Percentiles rank a stretch among this genome's conserved stretches.
phyloP scores from a whole-genome alignment of 1,284 basidiomycete species.

The Irpex rosettiformis region DNA sequence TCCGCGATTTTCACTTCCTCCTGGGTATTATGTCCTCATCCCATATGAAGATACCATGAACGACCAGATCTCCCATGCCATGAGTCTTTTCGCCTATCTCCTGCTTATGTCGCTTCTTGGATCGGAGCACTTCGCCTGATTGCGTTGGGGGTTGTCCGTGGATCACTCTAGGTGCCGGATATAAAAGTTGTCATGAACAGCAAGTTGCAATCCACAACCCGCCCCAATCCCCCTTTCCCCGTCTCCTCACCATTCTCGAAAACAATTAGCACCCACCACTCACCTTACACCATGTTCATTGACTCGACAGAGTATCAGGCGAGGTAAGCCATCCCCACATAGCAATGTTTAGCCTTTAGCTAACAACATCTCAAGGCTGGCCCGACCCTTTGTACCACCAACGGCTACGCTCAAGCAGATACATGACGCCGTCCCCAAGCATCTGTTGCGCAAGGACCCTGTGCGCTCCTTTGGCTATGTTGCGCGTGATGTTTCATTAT shows the following conservation, averaged over 20 bases:
- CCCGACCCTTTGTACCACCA: constrained; percentile 38
- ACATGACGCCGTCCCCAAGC: constrained; percentile 43
- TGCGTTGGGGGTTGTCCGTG: not conserved
- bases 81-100: not conserved
- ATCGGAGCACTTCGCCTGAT: not conserved
- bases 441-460: constrained; percentile 49
- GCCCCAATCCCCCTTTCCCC: constrained; percentile 11
- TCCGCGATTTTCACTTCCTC: not conserved
- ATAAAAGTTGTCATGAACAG: not conserved
- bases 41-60: not conserved
- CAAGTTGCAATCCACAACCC: no score
- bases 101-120: not conserved
- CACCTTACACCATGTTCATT: constrained; percentile 24
- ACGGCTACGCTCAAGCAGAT: constrained; percentile 42
- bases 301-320: constrained; percentile 31
- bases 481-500: constrained; percentile 38
- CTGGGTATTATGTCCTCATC: not conserved
- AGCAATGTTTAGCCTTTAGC: constrained; percentile 2
- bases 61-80: not conserved
- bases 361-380: constrained; percentile 20
- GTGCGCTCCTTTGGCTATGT: constrained; percentile 34
- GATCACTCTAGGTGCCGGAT: not conserved
- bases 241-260: constrained; percentile 9
- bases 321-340: constrained; percentile 18
- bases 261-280: not conserved